Percentiles rank a stretch among this genome's conserved stretches.
Conservation (phyloP, 331 rosid genomes). For the Telfairia occidentalis region DNA sequence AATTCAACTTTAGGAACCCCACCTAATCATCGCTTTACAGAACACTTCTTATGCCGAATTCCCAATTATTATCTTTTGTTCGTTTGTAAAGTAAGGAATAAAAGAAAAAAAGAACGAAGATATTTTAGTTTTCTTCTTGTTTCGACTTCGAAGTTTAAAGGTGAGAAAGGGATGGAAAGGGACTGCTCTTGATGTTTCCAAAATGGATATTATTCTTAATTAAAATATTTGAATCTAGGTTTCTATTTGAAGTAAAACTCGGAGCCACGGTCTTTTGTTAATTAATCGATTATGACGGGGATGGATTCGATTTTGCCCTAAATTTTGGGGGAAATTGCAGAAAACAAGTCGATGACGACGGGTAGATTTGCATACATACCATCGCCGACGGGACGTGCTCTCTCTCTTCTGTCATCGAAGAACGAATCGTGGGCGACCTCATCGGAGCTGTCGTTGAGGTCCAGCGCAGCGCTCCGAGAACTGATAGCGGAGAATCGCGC, state of each 20-base stretch:
- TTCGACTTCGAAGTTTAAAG: not conserved
- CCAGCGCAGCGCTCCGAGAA: conserved; percentile 73
- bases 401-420: conserved; percentile 97
- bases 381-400: conserved; percentile 55
- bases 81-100: not conserved
- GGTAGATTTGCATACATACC: conserved; percentile 26
- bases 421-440: conserved; percentile 46
- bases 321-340: not conserved
- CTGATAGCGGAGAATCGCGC: conserved; percentile 82
- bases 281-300: not conserved
- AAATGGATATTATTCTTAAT: not conserved
- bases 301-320: not conserved
- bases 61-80: not conserved
- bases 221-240: not conserved
- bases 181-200: not conserved
- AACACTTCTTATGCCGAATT: not conserved
- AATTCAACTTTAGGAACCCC: not conserved
- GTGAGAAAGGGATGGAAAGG: not conserved
- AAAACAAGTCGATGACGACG: conserved; percentile 18
- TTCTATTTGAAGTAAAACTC: not conserved
- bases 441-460: conserved; percentile 63
- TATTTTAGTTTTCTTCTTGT: not conserved
- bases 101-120: not conserved
- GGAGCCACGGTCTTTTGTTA: not conserved
- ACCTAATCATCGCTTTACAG: not conserved